Conservation (phyloP, 2,329 filamentous ascomycete species). For the Diaporthe sp. region DNA sequence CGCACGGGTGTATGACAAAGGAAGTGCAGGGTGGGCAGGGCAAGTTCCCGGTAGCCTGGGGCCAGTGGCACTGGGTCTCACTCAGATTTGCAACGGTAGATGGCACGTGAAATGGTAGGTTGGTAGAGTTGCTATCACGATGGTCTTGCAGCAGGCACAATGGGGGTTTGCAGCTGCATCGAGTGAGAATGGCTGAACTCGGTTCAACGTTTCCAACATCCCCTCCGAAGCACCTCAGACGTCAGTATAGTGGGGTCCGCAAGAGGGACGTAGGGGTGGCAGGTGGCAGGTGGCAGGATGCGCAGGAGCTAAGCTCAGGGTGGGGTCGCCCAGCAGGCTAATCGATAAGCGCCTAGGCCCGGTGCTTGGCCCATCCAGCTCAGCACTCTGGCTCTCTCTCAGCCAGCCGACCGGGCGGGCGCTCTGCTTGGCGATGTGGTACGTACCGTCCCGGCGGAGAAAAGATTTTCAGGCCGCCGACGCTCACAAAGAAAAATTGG, state of each 20-base stretch:
- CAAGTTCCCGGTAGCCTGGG: constrained; percentile 21
- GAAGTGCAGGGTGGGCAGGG: not conserved
- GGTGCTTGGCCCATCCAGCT: not conserved
- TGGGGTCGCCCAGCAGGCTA: constrained; percentile 4
- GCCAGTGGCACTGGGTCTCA: constrained; percentile 21
- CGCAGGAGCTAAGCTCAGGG: constrained; percentile 13
- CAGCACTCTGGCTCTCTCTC: too few relatives aligned
- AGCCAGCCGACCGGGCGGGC: not conserved
- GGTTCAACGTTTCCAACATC: constrained; percentile 23
- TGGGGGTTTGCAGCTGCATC: constrained; percentile 38
- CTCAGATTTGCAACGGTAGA: not conserved
- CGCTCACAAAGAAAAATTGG: constrained; percentile 31
- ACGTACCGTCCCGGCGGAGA: constrained; percentile 18
- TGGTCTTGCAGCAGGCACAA: constrained; percentile 14
- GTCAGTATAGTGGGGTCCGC: constrained; percentile 31
- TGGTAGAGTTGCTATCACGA: constrained; percentile 10
- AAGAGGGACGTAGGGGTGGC: constrained; percentile 6
- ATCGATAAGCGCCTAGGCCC: constrained; percentile 7
- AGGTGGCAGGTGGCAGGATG: constrained; percentile 17
- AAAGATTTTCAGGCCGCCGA: constrained; percentile 33
- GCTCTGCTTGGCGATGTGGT: not conserved
- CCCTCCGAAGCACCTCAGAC: constrained; percentile 30
- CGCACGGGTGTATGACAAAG: constrained; percentile 25
- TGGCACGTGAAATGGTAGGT: not conserved
- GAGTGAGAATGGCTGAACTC: constrained; percentile 40